A percentile compares a stretch with the other conserved stretches of the same genome.
phyloP scores from a whole-genome alignment of 1,284 basidiomycete genomes.

The Microbotryum violaceum region DNA sequence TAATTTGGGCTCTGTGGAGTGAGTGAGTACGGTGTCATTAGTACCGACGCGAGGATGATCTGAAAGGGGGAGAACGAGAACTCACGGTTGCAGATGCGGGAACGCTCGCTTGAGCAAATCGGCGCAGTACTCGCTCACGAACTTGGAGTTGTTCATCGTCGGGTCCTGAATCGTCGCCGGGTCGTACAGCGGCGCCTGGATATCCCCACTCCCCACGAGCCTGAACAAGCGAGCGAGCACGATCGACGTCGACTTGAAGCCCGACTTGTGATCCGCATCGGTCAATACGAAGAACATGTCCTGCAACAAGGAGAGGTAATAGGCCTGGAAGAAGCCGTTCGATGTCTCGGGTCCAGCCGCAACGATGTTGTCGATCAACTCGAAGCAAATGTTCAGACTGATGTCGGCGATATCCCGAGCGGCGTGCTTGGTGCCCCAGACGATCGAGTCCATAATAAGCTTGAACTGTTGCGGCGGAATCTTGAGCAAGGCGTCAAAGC shows the following conservation, averaged over 20 bases:
- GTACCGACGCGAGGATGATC: slow-evolving; percentile 19
- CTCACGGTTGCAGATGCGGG: slow-evolving; percentile 76
- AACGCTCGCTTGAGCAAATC: slow-evolving; percentile 81
- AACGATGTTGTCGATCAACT: slow-evolving; percentile 94
- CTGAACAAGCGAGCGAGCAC: slow-evolving; percentile 91
- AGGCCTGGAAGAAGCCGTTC: slow-evolving; percentile 73
- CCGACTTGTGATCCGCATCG: slow-evolving; percentile 95
- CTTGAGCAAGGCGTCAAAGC: slow-evolving; percentile 62
- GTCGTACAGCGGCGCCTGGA: slow-evolving; percentile 81
- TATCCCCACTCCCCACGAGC: slow-evolving; percentile 74
- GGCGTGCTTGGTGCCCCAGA: slow-evolving; percentile 99
- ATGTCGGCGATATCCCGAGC: slow-evolving; percentile 98
- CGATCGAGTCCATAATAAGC: slow-evolving; percentile 94
- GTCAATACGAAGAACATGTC: slow-evolving; percentile 98
- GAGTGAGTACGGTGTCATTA: slow-evolving; percentile 39
- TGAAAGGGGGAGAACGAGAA: slow-evolving; percentile 25
- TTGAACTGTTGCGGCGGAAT: slow-evolving; percentile 57
- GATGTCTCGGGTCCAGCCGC: slow-evolving; percentile 67
- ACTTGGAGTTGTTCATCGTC: slow-evolving; percentile 69
- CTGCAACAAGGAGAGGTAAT: slow-evolving; percentile 85
- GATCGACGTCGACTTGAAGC: slow-evolving; percentile 67
- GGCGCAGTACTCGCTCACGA: slow-evolving; percentile 74
- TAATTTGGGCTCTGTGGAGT: slow-evolving; percentile 53
- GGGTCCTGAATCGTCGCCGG: slow-evolving; percentile 64
- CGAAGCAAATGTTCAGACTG: slow-evolving; percentile 88